Evolutionary conservation across 257 asterid species (phyloP).

Genomic region (Nicotiana noctiflora): DNA sequence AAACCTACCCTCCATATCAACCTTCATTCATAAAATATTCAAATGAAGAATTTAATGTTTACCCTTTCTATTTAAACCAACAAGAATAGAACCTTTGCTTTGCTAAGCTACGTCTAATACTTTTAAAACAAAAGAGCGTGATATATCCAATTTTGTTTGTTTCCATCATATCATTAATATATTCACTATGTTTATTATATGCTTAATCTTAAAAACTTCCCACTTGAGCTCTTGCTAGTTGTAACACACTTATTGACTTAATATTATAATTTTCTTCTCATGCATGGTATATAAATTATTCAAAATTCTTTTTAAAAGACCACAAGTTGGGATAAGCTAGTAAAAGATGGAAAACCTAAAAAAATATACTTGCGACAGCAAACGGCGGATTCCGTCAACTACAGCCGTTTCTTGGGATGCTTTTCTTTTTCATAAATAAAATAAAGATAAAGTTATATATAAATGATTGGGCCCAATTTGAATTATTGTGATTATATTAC

Average conservation of each 20-base stretch:
- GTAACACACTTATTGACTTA: conserved; percentile 25
- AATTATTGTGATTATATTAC: not conserved
- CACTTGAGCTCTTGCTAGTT: conserved; percentile 20
- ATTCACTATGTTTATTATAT: not conserved
- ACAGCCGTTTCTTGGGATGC: not conserved
- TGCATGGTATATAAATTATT: not conserved
- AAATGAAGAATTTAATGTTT: not conserved
- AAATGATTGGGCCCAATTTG: not conserved
- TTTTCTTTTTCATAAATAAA: not conserved
- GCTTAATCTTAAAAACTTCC: not conserved
- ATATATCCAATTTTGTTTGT: conserved; percentile 18
- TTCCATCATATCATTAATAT: conserved; percentile 7
- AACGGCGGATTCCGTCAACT: conserved; percentile 10
- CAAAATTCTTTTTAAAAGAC: not conserved
- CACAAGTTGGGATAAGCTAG: conserved; percentile 8
- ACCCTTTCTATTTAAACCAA: not conserved
- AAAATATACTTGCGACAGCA: not conserved
- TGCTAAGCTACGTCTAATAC: not conserved
- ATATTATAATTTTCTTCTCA: not conserved
- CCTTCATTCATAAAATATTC: not conserved
- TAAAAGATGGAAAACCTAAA: not conserved
- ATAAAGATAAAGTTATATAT: not conserved
- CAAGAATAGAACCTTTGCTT: not conserved
- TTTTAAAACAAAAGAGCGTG: not conserved
- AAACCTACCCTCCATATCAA: not conserved